Evolutionary conservation across 169 alveolate genomes (phyloP), one percentile per base, ranked within the genome.

Genomic region (Plasmodium adleri): DNA sequence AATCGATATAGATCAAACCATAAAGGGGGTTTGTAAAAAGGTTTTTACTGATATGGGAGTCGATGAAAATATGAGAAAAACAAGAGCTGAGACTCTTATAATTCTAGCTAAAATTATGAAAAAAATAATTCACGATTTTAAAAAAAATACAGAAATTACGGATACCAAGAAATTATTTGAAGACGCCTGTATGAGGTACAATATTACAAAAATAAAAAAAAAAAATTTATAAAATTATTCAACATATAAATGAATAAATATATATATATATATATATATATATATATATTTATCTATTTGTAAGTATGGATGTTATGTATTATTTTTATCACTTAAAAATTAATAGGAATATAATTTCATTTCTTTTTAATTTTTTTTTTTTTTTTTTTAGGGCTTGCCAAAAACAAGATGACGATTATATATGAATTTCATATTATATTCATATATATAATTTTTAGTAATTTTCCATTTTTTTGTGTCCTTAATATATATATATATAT

Each of bases 21-120:
- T 96, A 47, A 87, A 96, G 49, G 93, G 95, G 9, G 97, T 96
- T 28, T 93, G 97, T 60, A 96, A 95, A 80, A 94, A 96, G 85
- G 94, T 96, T 1, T 60, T 96, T 67, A 94, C 95, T 71, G 98
- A 96, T 71, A 96, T 96, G 98, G 91, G 95, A 20, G 98, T 95
- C 12, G 97, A 95, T 59, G 88, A 92, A 32, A 90, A 88, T 0
- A 76, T 93, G 92, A 93, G 98, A 32, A 74, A 94, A 64, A 92
- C 92, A 54, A 92, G 98, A n/a, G 98, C 98, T 3, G 95, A 95
- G 83, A 97, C 97, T 26, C 94, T 96, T 45, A 93, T 95, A 4
- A 96, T 92, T 62, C 72, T 95, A 80, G 98, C 98, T 8, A 90
- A 93, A 26, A 89, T 94, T 58, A 95, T 96, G 88, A 94, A 94